phyloP scores from a whole-genome alignment of 768 basidiomycete species.

The Termitomyces eurrhizus region DNA sequence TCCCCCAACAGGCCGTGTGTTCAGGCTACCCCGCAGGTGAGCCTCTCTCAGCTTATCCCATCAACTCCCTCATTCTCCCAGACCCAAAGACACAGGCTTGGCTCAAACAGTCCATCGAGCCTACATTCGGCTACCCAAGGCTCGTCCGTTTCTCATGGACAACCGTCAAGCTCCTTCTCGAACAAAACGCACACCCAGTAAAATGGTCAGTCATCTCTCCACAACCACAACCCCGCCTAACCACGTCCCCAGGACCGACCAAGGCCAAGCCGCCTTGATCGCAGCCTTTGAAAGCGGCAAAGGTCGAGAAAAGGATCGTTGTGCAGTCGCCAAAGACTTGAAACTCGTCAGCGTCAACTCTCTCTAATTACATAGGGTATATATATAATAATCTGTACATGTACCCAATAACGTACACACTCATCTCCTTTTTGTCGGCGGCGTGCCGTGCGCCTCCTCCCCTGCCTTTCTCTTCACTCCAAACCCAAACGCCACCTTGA shows the following conservation, averaged over 20 bases:
- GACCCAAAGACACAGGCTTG: slow-evolving; percentile 93
- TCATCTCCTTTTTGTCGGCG: slow-evolving; percentile 57
- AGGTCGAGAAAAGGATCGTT: slow-evolving; percentile 74
- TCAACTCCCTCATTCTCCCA: too few species aligned
- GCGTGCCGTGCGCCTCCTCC: slow-evolving; percentile 64
- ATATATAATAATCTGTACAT: slow-evolving; percentile 1
- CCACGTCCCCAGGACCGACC: slow-evolving; percentile 65
- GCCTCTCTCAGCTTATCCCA: too few species aligned
- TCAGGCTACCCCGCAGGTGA: slow-evolving; percentile 85
- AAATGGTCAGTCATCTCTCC: slow-evolving; percentile 58
- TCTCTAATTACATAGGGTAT: slow-evolving; percentile 38
- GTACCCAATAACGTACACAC: neutral
- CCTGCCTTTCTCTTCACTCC: slow-evolving; percentile 77
- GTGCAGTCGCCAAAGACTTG: slow-evolving; percentile 67
- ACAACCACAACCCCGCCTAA: neutral
- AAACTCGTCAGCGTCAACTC: slow-evolving; percentile 65
- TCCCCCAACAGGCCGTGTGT: slow-evolving; percentile 51
- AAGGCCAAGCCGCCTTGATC: slow-evolving; percentile 71
- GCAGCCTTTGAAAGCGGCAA: slow-evolving; percentile 70
- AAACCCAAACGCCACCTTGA: slow-evolving; percentile 75
- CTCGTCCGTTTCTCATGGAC: slow-evolving; percentile 95
- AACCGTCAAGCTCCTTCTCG: slow-evolving; percentile 81
- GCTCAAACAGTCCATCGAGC: slow-evolving; percentile 72
- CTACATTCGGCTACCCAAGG: slow-evolving; percentile 89
- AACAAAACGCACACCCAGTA: slow-evolving; percentile 72